These are phyloP conservation scores for Mytilinidion resinicola DNA, from an alignment of 495 filamentous ascomycete genomes.

Conservation along the genomic window DNA sequence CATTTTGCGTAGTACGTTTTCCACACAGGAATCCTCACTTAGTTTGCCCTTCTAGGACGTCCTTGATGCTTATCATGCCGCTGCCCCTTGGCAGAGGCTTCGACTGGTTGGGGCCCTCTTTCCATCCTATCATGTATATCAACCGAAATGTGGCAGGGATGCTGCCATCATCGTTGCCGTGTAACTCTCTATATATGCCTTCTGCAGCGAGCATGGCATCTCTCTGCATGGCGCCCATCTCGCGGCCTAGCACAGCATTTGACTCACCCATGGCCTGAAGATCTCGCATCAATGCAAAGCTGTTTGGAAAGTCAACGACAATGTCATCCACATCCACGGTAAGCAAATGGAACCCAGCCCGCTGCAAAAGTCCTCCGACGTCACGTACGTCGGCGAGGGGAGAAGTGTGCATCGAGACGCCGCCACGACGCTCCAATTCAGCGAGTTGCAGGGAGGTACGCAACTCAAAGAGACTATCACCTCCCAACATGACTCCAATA, in stretches of 20 bases:
- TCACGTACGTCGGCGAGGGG: conserved; percentile 90
- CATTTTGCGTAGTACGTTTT: too few relatives aligned
- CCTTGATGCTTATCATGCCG: conserved; percentile 74
- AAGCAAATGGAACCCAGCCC: conserved; percentile 87
- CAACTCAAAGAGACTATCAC: conserved; percentile 89
- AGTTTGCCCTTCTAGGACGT: conserved; percentile 57
- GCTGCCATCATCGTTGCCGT: conserved; percentile 64
- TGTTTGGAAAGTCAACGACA: conserved; percentile 89
- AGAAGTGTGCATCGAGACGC: conserved; percentile 78
- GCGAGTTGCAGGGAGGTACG: conserved; percentile 91
- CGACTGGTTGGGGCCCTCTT: conserved; percentile 69
- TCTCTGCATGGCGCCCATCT: conserved; percentile 64
- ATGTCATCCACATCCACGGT: conserved; percentile 98
- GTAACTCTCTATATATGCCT: conserved; percentile 78
- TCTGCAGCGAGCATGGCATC: conserved; percentile 87
- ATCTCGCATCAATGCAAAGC: conserved; percentile 86
- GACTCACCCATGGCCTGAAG: conserved; percentile 91
- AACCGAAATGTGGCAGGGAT: conserved; percentile 87
- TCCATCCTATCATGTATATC: conserved; percentile 99
- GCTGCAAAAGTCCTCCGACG: conserved; percentile 77
- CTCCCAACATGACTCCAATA: conserved; percentile 92
- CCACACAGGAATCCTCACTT: background rate
- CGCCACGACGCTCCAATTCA: conserved; percentile 79
- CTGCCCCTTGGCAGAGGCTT: conserved; percentile 77
- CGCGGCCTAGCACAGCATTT: conserved; percentile 76